Evolutionary conservation across 805 yeast genomes (phyloP).

Genomic region (Yamadazyma endophytica): DNA sequence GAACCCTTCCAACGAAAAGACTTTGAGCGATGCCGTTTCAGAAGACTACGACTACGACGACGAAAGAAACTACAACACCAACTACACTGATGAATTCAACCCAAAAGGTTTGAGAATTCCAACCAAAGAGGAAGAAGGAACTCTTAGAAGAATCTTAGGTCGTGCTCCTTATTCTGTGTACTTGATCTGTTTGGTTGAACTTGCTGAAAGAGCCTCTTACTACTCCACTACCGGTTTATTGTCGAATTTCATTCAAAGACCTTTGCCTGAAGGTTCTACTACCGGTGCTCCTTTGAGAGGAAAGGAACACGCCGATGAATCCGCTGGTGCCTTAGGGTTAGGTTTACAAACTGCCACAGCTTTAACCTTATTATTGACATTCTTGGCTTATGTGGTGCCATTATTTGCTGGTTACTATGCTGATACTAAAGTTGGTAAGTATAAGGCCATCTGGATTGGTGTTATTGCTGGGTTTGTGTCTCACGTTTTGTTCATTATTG

Average conservation of each 20-base stretch:
- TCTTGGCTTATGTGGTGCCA: slow-evolving; percentile 48
- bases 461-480: slow-evolving; percentile 42
- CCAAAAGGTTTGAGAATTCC: slow-evolving; percentile 35
- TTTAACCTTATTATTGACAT: slow-evolving; percentile 41
- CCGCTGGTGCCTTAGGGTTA: slow-evolving; percentile 47
- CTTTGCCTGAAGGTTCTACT: slow-evolving; percentile 43
- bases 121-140: slow-evolving; percentile 17
- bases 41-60: slow-evolving; percentile 18
- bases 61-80: slow-evolving; percentile 17
- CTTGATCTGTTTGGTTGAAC: slow-evolving; percentile 46
- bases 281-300: slow-evolving; percentile 36
- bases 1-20: slow-evolving; percentile 6
- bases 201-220: slow-evolving; percentile 53
- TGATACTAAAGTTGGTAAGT: slow-evolving; percentile 44
- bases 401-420: slow-evolving; percentile 49
- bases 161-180: slow-evolving; percentile 45
- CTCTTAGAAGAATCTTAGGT: slow-evolving; percentile 37
- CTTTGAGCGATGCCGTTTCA: slow-evolving; percentile 10
- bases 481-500: slow-evolving; percentile 44
- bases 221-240: slow-evolving; percentile 43
- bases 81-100: slow-evolving; percentile 28
- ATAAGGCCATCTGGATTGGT: slow-evolving; percentile 47
- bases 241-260: slow-evolving; percentile 46
- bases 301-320: slow-evolving; percentile 18
- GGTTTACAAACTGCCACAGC: slow-evolving; percentile 45